A percentile compares a stretch with the other conserved stretches of the same genome.
These are phyloP conservation scores for Jackrogersella multiformis DNA, from an alignment of 495 filamentous ascomycete genomes.

Conservation along the genomic window DNA sequence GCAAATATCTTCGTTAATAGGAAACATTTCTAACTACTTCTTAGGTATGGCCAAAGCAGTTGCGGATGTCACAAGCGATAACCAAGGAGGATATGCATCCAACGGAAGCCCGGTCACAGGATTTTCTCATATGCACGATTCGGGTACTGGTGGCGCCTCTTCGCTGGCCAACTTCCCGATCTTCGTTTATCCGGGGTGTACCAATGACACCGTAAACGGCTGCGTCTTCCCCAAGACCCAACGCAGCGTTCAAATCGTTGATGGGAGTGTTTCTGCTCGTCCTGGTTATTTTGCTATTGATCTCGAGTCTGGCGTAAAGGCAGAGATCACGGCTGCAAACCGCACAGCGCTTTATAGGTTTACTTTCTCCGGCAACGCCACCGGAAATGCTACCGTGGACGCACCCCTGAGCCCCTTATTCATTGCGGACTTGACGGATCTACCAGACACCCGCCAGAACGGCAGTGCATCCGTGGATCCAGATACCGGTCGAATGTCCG, in stretches of 20 bases:
- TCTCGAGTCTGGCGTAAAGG: slow-evolving; percentile 63
- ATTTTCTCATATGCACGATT: slow-evolving; percentile 71
- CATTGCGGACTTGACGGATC: slow-evolving; percentile 68
- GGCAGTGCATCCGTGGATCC: slow-evolving; percentile 62
- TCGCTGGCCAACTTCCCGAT: slow-evolving; percentile 75
- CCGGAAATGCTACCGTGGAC: slow-evolving; percentile 41
- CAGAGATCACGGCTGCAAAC: slow-evolving; percentile 71
- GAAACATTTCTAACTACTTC: slow-evolving; percentile 21
- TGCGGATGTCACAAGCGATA: slow-evolving; percentile 68
- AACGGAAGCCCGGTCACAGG: slow-evolving; percentile 67
- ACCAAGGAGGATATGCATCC: slow-evolving; percentile 72
- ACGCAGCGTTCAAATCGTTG: slow-evolving; percentile 56
- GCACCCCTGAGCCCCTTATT: slow-evolving; percentile 65
- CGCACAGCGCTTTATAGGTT: slow-evolving; percentile 73
- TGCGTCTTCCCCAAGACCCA: slow-evolving; percentile 66
- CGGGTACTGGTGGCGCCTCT: slow-evolving; percentile 69
- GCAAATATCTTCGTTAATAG: neutral
- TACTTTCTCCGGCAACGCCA: slow-evolving; percentile 59
- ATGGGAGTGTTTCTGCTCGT: slow-evolving; percentile 60
- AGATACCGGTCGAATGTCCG: slow-evolving; percentile 65
- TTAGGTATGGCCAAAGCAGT: slow-evolving; percentile 75
- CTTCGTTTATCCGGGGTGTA: slow-evolving; percentile 68
- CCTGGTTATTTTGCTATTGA: slow-evolving; percentile 72
- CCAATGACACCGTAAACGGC: slow-evolving; percentile 64
- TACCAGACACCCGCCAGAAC: slow-evolving; percentile 66